Evolutionary conservation across 2,329 filamentous ascomycete species (phyloP).

Genomic region (Alternaria atra): DNA sequence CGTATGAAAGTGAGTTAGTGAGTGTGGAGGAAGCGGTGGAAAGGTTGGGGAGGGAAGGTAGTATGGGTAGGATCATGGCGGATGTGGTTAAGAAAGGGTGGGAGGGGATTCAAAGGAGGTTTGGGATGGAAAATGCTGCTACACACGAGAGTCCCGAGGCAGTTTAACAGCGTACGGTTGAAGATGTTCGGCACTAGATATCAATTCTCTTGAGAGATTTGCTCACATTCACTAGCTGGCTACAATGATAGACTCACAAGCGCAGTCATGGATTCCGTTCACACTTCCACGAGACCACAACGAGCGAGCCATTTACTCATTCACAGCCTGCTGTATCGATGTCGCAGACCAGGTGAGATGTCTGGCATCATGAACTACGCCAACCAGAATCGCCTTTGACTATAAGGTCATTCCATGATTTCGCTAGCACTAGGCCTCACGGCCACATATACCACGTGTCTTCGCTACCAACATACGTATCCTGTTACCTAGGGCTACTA

Average conservation of each 20-base stretch:
- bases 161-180: slow-evolving; percentile 2
- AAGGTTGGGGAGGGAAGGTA: slow-evolving; percentile 42
- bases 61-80: slow-evolving; percentile 51
- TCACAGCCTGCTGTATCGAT: not conserved
- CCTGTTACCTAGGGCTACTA: not conserved
- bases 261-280: not conserved
- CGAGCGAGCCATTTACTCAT: not conserved
- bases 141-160: slow-evolving; percentile 34
- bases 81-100: slow-evolving; percentile 59
- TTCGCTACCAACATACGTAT: not conserved
- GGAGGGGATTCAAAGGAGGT: slow-evolving; percentile 53
- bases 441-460: slow-evolving; percentile 2
- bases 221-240: no score
- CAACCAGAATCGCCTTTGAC: no score
- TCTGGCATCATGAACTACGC: not conserved
- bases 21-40: slow-evolving; percentile 54
- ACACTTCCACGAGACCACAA: not conserved
- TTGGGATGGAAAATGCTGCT: slow-evolving; percentile 34
- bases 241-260: not conserved
- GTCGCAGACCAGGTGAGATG: not conserved
- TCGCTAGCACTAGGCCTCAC: not conserved
- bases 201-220: not conserved
- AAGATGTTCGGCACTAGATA: not conserved
- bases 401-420: not conserved
- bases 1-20: slow-evolving; percentile 56